Percentiles rank a stretch among this genome's conserved stretches.
Conservation (phyloP, 2,329 filamentous ascomycete species). For the Aureobasidium musti region DNA sequence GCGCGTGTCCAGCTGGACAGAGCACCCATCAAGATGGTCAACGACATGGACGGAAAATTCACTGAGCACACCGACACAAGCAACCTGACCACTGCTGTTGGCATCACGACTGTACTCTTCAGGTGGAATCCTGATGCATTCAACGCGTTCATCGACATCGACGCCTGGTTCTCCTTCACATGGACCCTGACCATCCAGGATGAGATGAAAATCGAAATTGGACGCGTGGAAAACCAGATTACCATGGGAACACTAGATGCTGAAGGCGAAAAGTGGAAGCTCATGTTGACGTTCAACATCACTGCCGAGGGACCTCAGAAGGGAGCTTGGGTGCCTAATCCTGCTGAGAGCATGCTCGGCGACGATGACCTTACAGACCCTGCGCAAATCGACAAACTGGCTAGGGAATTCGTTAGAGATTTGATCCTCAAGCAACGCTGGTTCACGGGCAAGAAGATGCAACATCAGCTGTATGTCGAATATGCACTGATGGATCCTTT, state of each 20-base stretch:
- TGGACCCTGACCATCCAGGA: slow-evolving; percentile 31
- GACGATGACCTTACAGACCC: slow-evolving; percentile 36
- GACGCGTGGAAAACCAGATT: slow-evolving; percentile 33
- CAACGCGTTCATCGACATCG: slow-evolving; percentile 32
- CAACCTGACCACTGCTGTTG: slow-evolving; percentile 31
- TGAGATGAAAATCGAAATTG: slow-evolving; percentile 33
- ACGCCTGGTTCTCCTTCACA: slow-evolving; percentile 34
- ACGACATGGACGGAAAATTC: neutral
- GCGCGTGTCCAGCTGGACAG: slow-evolving; percentile 3
- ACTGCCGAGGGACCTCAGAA: neutral
- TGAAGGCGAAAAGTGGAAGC: slow-evolving; percentile 31
- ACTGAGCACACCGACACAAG: neutral
- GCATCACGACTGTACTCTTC: slow-evolving; percentile 33
- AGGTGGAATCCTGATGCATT: slow-evolving; percentile 33
- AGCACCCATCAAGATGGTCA: neutral
- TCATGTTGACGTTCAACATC: slow-evolving; percentile 33
- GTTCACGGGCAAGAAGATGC: slow-evolving; percentile 31
- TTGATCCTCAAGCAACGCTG: slow-evolving; percentile 31
- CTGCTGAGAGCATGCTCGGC: slow-evolving; percentile 4
- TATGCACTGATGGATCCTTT: slow-evolving; percentile 32
- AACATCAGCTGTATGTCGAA: slow-evolving; percentile 34
- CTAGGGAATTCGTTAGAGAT: slow-evolving; percentile 26
- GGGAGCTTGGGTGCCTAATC: slow-evolving; percentile 31
- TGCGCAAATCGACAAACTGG: slow-evolving; percentile 29
- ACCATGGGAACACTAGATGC: slow-evolving; percentile 32